phyloP scores from a whole-genome alignment of 306 rosid genomes.

The Comarum palustre region DNA sequence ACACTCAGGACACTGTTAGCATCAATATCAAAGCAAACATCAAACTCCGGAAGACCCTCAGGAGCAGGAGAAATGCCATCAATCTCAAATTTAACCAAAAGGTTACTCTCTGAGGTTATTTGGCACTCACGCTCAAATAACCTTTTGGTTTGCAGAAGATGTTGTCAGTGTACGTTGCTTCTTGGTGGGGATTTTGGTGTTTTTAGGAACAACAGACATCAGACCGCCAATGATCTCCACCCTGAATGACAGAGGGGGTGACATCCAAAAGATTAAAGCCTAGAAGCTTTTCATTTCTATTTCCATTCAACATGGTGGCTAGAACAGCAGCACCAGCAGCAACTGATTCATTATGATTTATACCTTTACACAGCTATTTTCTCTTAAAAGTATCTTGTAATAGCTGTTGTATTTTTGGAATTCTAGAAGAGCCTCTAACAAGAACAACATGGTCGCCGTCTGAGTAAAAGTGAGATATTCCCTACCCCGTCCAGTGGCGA shows the following conservation, averaged over 20 bases:
- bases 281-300: neutral
- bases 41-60: neutral
- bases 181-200: neutral
- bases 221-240: neutral
- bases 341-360: neutral
- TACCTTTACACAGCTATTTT: neutral
- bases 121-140: neutral
- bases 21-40: neutral
- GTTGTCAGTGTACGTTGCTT: neutral
- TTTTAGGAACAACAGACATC: neutral
- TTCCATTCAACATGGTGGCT: slow-evolving; percentile 7
- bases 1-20: neutral
- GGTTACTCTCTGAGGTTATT: neutral
- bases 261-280: neutral
- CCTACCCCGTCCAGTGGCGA: no score
- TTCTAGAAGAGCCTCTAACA: neutral
- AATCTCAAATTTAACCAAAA: neutral
- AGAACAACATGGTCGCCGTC: neutral
- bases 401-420: neutral
- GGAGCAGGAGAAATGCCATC: neutral
- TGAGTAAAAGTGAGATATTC: no score
- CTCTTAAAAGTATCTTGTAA: neutral
- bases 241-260: neutral
- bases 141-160: neutral
- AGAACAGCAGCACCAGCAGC: neutral